Conservation (phyloP, 495 filamentous ascomycete species). For the Apodospora peruviana region DNA sequence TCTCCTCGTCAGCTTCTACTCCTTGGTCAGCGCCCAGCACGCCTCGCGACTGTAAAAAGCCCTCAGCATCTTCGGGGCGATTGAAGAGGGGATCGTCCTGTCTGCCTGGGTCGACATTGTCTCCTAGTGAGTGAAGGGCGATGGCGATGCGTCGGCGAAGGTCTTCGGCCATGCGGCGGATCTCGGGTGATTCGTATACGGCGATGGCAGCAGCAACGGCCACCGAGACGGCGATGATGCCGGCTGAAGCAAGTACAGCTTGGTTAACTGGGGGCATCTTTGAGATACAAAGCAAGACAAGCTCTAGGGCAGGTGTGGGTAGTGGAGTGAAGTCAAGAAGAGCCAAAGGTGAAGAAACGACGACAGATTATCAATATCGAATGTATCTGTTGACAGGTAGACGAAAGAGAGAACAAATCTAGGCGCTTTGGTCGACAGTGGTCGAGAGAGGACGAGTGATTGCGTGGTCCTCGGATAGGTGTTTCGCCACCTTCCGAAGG, state of each 20-base stretch:
- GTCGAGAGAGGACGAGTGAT: no score
- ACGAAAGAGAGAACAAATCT: neutral
- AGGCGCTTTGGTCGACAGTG: neutral
- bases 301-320: neutral
- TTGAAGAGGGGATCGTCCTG: constrained; percentile 44
- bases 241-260: constrained; percentile 50
- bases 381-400: neutral
- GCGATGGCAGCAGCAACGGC: constrained; percentile 78
- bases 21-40: constrained; percentile 48
- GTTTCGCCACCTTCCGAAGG: constrained; percentile 17
- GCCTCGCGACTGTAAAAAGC: constrained; percentile 42
- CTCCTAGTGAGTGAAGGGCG: constrained; percentile 70
- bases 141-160: constrained; percentile 73
- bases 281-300: neutral
- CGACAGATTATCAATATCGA: neutral
- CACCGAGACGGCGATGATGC: constrained; percentile 70
- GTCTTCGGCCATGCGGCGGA: constrained; percentile 68
- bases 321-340: neutral
- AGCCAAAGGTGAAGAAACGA: neutral
- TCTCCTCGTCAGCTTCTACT: constrained; percentile 64
- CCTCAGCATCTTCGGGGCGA: constrained; percentile 53
- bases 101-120: constrained; percentile 62
- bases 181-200: constrained; percentile 77
- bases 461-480: constrained; percentile 19
- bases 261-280: constrained; percentile 45